Conservation (phyloP, 2,329 filamentous ascomycete genomes). For the Decorospora gaudefroyi region DNA sequence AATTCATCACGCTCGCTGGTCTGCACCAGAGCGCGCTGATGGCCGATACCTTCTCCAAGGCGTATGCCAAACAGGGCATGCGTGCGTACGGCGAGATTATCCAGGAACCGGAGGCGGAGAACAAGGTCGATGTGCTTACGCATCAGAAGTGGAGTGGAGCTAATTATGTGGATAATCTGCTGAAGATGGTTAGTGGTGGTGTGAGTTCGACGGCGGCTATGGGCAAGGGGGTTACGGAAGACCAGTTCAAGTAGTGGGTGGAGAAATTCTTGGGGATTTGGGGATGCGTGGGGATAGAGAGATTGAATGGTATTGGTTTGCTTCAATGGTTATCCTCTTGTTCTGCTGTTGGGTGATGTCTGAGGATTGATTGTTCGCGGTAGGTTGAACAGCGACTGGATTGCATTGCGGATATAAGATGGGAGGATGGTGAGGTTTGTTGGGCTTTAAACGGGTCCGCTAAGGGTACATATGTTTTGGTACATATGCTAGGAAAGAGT, state of each 20-base stretch:
- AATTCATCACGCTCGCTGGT: conserved; percentile 99
- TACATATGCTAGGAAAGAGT: too few relatives aligned
- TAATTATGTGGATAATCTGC: conserved; percentile 88
- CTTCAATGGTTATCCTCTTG: too few relatives aligned
- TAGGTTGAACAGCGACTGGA: too few relatives aligned
- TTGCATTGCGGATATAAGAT: too few relatives aligned
- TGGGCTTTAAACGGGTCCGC: too few relatives aligned
- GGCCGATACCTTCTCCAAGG: conserved; percentile 82
- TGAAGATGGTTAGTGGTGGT: conserved; percentile 97
- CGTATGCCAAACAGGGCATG: conserved; percentile 84
- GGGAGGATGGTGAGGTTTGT: too few relatives aligned
- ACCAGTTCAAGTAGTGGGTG: conserved; percentile 73
- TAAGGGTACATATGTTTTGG: too few relatives aligned
- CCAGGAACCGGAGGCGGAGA: conserved; percentile 95
- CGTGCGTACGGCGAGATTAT: conserved; percentile 95
- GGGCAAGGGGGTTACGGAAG: conserved; percentile 97
- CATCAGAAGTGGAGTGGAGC: conserved; percentile 99
- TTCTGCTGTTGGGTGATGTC: too few relatives aligned
- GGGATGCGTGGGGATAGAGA: not conserved
- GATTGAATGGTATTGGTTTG: too few relatives aligned
- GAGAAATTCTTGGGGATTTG: not conserved
- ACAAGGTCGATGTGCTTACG: conserved; percentile 89
- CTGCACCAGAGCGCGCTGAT: conserved; percentile 95
- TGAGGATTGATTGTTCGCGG: too few relatives aligned
- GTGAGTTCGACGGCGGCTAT: conserved; percentile 92